Conservation (phyloP, 805 yeast species). For the Wickerhamiella parazyma region DNA sequence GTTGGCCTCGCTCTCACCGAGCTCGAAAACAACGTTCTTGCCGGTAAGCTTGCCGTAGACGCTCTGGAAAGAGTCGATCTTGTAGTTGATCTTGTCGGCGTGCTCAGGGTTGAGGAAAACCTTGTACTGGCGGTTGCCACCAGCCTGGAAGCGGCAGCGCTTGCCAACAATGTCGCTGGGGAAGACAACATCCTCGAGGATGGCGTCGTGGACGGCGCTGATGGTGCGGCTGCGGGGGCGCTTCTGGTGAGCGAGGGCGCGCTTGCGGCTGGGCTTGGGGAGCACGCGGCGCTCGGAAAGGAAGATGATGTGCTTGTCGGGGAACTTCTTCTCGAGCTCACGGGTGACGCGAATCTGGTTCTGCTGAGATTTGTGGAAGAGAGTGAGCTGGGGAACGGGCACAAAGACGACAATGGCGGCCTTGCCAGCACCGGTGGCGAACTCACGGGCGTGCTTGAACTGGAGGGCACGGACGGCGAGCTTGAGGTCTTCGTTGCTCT, state of each 20-base stretch:
- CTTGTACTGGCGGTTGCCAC: slow-evolving; percentile 98
- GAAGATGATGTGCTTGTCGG: slow-evolving; percentile 98
- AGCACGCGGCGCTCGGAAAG: slow-evolving; percentile 99
- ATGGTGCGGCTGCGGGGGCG: slow-evolving; percentile 99
- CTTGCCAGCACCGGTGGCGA: slow-evolving; percentile 96
- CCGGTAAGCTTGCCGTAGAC: slow-evolving; percentile 98
- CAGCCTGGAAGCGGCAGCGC: slow-evolving; percentile 97
- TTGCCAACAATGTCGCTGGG: slow-evolving; percentile 99
- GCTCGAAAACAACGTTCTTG: slow-evolving; percentile 97
- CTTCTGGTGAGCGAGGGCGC: slow-evolving; percentile 88
- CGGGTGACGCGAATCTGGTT: slow-evolving; percentile 88
- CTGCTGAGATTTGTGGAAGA: slow-evolving; percentile 95
- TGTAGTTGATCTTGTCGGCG: slow-evolving; percentile 92
- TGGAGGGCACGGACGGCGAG: slow-evolving; percentile 97
- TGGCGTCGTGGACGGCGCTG: slow-evolving; percentile 95
- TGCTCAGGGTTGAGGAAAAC: slow-evolving; percentile 96
- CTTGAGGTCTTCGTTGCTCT: slow-evolving; percentile 86
- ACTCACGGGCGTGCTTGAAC: slow-evolving; percentile 96
- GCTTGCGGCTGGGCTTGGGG: slow-evolving; percentile 90
- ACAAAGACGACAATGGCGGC: slow-evolving; percentile 96
- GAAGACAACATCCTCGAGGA: slow-evolving; percentile 98
- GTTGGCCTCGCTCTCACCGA: slow-evolving; percentile 26
- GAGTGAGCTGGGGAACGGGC: slow-evolving; percentile 86
- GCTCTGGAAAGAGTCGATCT: slow-evolving; percentile 98
- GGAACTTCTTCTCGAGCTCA: slow-evolving; percentile 99